Evolutionary conservation across 768 basidiomycete genomes (phyloP).

Genomic region (Hypholoma fasciculare): DNA sequence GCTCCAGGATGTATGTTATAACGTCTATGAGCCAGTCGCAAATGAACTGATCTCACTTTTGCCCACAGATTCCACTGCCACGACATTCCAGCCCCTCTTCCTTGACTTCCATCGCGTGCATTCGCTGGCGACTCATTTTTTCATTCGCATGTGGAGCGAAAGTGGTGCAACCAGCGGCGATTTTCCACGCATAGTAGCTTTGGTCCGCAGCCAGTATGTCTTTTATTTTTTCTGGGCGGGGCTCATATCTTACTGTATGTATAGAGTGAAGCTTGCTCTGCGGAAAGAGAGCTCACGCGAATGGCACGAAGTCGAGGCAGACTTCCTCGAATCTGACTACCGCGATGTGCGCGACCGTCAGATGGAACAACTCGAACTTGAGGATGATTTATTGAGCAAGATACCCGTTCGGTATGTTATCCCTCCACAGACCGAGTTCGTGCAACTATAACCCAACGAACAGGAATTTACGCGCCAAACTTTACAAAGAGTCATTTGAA

Average conservation of each 20-base stretch:
- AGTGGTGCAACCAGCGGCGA: slow-evolving; percentile 76
- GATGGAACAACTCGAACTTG: slow-evolving; percentile 86
- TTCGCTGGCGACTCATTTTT: slow-evolving; percentile 78
- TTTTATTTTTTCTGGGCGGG: not conserved
- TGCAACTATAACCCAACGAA: slow-evolving; percentile 1
- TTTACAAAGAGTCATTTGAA: slow-evolving; percentile 89
- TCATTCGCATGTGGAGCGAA: slow-evolving; percentile 92
- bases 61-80: slow-evolving; percentile 69
- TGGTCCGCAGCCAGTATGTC: slow-evolving; percentile 84
- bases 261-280: slow-evolving; percentile 76
- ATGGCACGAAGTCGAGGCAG: slow-evolving; percentile 84
- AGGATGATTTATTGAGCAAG: slow-evolving; percentile 86
- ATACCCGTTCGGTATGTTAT: slow-evolving; percentile 70
- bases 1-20: slow-evolving; percentile 74
- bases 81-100: slow-evolving; percentile 85
- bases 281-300: slow-evolving; percentile 69
- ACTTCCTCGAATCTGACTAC: slow-evolving; percentile 81
- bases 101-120: slow-evolving; percentile 84
- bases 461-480: slow-evolving; percentile 80
- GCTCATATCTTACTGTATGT: not conserved
- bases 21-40: not conserved
- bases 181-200: slow-evolving; percentile 73
- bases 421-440: slow-evolving; percentile 3
- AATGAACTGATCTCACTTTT: not conserved
- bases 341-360: slow-evolving; percentile 84